phyloP scores from a whole-genome alignment of 148 eudicot species.

The Heliamphora exappendiculata region DNA sequence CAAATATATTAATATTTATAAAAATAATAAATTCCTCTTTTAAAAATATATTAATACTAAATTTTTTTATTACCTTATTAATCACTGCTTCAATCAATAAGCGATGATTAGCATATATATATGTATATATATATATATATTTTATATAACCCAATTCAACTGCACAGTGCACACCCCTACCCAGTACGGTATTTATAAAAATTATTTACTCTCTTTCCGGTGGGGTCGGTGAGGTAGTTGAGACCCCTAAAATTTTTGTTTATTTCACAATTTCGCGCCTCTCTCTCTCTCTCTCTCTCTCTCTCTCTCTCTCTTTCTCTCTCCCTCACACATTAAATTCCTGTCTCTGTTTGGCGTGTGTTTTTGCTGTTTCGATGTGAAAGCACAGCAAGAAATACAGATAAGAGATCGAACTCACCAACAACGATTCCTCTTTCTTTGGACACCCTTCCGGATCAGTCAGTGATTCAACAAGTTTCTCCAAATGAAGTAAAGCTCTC shows the following conservation, averaged over 20 bases:
- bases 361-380: conserved; percentile 7
- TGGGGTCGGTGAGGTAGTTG: conserved; percentile 9
- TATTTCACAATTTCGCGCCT: neutral
- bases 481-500: neutral
- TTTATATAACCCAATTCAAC: too few relatives aligned
- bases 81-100: too few relatives aligned
- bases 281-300: neutral
- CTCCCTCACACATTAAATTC: neutral
- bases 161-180: neutral
- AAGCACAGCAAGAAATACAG: neutral
- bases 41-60: too few relatives aligned
- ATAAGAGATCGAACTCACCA: neutral
- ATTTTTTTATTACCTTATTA: too few relatives aligned
- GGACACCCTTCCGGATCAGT: neutral
- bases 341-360: neutral
- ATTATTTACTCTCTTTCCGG: neutral
- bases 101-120: too few relatives aligned
- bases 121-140: too few relatives aligned
- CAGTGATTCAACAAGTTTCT: neutral
- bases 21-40: too few relatives aligned
- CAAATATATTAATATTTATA: too few relatives aligned
- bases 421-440: neutral
- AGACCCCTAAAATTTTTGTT: neutral
- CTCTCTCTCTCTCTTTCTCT: neutral
- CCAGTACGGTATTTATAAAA: too few relatives aligned